phyloP scores from a whole-genome alignment of 2,329 filamentous ascomycete species.

The Diaporthe velutina region DNA sequence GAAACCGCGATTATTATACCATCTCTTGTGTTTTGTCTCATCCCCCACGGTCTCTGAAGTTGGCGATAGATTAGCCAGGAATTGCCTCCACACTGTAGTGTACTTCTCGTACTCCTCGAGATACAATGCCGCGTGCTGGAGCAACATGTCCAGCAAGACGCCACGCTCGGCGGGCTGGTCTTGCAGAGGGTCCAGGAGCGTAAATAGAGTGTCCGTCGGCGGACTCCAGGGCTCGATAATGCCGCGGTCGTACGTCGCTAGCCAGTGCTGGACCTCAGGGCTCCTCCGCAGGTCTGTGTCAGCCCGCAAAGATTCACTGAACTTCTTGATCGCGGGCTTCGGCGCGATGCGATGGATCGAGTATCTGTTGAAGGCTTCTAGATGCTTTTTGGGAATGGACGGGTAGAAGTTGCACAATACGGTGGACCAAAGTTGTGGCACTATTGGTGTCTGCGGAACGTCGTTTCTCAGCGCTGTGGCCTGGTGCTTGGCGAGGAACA shows the following conservation, averaged over 20 bases:
- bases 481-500: constrained; percentile 30
- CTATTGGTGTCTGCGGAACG: constrained; percentile 5
- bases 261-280: constrained; percentile 26
- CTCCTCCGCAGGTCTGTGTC: background rate
- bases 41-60: background rate
- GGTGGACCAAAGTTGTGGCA: background rate
- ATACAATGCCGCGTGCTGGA: constrained; percentile 19
- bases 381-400: background rate
- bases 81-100: background rate
- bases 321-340: background rate
- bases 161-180: background rate
- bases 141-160: background rate
- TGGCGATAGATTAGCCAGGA: background rate
- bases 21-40: background rate
- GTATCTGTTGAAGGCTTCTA: constrained; percentile 20
- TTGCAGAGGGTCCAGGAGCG: background rate
- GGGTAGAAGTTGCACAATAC: background rate
- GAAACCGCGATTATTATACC: background rate
- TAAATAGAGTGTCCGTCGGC: background rate
- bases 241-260: background rate
- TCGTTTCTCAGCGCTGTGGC: background rate
- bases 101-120: constrained; percentile 18
- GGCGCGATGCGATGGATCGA: constrained; percentile 15
- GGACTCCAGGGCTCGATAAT: no score
- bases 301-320: constrained; percentile 7